Base-by-base conservation (phyloP, 306 rosid species). In the Fragaria vesca region DNA sequence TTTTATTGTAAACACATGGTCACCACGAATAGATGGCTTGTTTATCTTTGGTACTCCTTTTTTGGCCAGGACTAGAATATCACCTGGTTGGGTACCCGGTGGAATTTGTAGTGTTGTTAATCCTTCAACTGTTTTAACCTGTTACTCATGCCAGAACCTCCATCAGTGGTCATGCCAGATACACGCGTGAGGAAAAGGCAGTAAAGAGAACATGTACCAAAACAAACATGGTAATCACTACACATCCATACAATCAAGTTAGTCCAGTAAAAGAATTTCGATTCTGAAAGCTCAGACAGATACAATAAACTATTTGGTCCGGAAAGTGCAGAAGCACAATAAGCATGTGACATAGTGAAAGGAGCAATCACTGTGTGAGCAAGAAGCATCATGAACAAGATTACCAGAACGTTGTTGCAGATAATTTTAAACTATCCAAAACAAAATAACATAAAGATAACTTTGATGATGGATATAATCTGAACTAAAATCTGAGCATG, bases 41-140 rank as follows among this genome's bases (percentile, higher is more conserved):
- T 91, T 95, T 75, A 95, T 78, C 86, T 95, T 95, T 34, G 97
- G 99, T 17, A 79, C 93, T 76, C 99, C 99, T 83, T 93, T 95
- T 81, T 91, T 93, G 9, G 99, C 87, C 83, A 95, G 86, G 50
- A 91, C 90, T 42, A 93, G 90, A 66, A 89, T 83, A 85, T 95
- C 94, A 43, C 97, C 97, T 20, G 96, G 96, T 87, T 93, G 99
- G 69, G 96, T 95, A 68, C 99, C 99, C 6, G 97, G 81, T 55
- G 99, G 94, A 69, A 95, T 87, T 83, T 89, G 96, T 61, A 93
- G 86, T 70, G 89, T 94, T 55, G 94, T 75, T 77, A 65, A 66
- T 48, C 93, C 99, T 87, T 95, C 97, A 69, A 92, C 96, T 20
- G 98, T 91, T 82, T 89, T 88, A n/a, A 92, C 97, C 97, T 92